phyloP scores from a whole-genome alignment of 2,329 filamentous ascomycete genomes.

The Epichloe sibirici region DNA sequence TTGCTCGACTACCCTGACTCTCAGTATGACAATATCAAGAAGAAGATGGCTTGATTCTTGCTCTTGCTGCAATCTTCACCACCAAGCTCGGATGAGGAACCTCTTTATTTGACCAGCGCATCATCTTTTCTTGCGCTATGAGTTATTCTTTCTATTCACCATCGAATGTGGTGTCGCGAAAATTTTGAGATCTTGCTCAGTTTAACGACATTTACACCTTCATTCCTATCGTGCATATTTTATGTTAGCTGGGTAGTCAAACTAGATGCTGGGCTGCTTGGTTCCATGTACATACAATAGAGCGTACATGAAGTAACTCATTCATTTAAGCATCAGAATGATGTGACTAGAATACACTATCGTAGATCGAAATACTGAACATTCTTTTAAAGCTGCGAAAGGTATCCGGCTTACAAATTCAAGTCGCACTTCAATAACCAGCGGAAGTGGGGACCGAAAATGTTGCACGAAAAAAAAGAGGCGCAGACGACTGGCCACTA shows the following conservation, averaged over 20 bases:
- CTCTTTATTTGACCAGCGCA: not conserved
- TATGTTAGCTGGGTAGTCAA: not conserved
- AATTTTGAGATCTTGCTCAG: not conserved
- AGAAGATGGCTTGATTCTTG: constrained; percentile 11
- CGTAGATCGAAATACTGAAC: not conserved
- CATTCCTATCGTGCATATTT: not conserved
- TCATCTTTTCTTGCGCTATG: not conserved
- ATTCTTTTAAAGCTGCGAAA: no score
- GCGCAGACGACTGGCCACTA: no score
- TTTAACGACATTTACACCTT: not conserved
- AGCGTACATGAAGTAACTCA: not conserved
- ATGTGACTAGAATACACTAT: not conserved
- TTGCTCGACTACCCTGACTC: constrained; percentile 39
- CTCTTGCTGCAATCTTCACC: not conserved
- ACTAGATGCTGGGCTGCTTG: not conserved
- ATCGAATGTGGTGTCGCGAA: not conserved
- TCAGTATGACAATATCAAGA: constrained; percentile 41
- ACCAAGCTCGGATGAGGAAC: not conserved
- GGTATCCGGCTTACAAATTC: no score
- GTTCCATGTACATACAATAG: not conserved
- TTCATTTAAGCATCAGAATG: not conserved
- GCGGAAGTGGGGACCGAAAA: no score
- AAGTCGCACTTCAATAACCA: no score
- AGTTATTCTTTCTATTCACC: not conserved
- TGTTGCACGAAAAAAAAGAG: no score